Conservation (phyloP, 2,329 filamentous ascomycete genomes). For the Sporothrix variecibatus region DNA sequence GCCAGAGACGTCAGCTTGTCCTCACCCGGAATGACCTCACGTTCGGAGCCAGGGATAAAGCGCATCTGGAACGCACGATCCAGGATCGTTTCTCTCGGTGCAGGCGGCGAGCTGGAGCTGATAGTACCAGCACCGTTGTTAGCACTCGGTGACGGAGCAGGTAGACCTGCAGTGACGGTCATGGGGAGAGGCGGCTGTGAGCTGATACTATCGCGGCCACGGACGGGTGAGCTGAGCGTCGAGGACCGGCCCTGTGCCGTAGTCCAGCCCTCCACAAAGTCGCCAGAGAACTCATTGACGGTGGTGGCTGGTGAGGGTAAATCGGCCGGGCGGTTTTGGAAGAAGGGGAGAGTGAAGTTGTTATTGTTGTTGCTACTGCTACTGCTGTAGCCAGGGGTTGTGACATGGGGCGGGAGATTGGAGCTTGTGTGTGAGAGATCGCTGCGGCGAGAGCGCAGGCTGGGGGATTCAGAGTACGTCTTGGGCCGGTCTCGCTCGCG, state of each 20-base stretch:
- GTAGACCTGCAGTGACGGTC: constrained; percentile 40
- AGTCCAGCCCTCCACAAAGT: constrained; percentile 63
- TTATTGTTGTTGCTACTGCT: constrained; percentile 19
- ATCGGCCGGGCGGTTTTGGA: constrained; percentile 49
- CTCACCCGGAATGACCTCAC: constrained; percentile 53
- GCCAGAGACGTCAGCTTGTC: constrained; percentile 66
- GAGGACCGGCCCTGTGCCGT: constrained; percentile 61
- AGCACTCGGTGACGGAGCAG: constrained; percentile 36
- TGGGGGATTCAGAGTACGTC: constrained; percentile 60
- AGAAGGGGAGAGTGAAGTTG: constrained; percentile 25
- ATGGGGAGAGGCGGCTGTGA: constrained; percentile 46
- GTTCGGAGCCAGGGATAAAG: constrained; percentile 62
- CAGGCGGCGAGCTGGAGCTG: constrained; percentile 53
- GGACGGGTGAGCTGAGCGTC: constrained; percentile 57
- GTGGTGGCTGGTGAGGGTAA: constrained; percentile 59
- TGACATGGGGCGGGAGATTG: constrained; percentile 25
- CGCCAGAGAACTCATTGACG: constrained; percentile 53
- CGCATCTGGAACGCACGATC: constrained; percentile 66
- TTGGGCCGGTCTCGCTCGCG: constrained; percentile 53
- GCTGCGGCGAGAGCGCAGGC: constrained; percentile 62
- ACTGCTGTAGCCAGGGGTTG: constrained; percentile 10
- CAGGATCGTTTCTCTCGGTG: constrained; percentile 64
- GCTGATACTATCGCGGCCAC: constrained; percentile 56
- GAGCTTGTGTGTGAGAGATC: constrained; percentile 52
- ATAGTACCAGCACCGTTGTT: constrained; percentile 36